phyloP scores from a whole-genome alignment of 345 rosid genomes.

The Balakata baccata region DNA sequence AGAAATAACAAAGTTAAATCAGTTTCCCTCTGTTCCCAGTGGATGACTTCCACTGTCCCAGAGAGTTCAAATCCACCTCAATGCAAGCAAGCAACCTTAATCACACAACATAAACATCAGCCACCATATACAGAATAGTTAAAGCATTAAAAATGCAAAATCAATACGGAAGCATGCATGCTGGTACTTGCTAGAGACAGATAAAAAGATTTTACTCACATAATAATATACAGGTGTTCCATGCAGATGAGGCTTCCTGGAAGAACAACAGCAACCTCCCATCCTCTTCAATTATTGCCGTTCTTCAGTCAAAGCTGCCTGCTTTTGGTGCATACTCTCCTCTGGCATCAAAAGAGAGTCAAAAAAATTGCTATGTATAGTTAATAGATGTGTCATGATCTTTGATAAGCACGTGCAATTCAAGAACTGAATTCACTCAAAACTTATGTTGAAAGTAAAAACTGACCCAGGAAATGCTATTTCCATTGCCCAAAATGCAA shows the following conservation, averaged over 20 bases:
- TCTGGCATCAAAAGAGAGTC: slow-evolving; percentile 8
- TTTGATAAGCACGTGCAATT: background rate
- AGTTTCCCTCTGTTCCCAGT: background rate
- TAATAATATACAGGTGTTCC: slow-evolving; percentile 79
- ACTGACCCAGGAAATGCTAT: too few relatives aligned
- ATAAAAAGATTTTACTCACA: slow-evolving; percentile 43
- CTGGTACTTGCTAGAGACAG: background rate
- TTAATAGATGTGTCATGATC: background rate
- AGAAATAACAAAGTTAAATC: background rate
- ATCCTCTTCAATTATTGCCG: slow-evolving; percentile 37
- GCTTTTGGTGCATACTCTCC: slow-evolving; percentile 29
- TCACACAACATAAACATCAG: slow-evolving; percentile 1
- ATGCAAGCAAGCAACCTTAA: background rate
- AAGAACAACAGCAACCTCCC: slow-evolving; percentile 95
- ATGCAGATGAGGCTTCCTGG: slow-evolving; percentile 68
- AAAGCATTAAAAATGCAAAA: slow-evolving; percentile 10
- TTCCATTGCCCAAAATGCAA: background rate
- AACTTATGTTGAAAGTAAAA: background rate
- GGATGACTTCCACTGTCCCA: background rate
- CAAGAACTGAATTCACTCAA: background rate
- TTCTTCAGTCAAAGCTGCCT: slow-evolving; percentile 23
- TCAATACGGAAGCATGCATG: background rate
- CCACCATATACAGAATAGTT: background rate
- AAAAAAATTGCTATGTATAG: background rate
- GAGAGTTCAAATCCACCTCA: background rate